Conservation (phyloP, 345 rosid genomes). For the Hevea brasiliensis region DNA sequence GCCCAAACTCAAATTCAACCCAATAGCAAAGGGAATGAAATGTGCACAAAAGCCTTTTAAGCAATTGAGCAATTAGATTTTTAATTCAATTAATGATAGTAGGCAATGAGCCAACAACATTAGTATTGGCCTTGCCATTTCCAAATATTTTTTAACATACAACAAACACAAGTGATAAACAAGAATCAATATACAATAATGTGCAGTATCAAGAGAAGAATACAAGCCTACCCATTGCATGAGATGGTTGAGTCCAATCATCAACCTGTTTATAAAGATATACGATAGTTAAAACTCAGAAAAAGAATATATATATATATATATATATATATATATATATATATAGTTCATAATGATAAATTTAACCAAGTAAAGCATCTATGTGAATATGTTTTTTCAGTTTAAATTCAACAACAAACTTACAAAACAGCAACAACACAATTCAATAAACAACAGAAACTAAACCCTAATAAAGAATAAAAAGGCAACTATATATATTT, state of each 20-base stretch:
- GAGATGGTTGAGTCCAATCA: conserved; percentile 31
- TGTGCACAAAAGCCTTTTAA: neutral
- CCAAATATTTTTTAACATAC: neutral
- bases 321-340: too few species aligned
- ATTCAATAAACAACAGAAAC: neutral
- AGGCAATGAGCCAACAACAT: neutral
- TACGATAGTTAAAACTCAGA: conserved; percentile 7
- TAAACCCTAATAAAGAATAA: neutral
- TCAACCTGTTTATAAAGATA: conserved; percentile 33
- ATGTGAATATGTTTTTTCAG: neutral
- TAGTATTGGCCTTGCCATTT: neutral
- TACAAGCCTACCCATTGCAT: conserved; percentile 28
- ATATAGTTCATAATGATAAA: too few species aligned
- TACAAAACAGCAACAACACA: neutral
- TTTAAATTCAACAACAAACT: neutral
- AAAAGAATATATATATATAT: too few species aligned
- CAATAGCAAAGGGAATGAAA: neutral
- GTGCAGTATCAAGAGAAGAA: neutral
- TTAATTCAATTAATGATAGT: neutral
- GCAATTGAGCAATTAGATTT: neutral
- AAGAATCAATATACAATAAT: neutral
- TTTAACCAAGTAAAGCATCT: neutral
- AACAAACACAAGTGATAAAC: neutral
- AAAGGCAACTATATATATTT: neutral
- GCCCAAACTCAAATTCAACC: neutral